phyloP scores from a whole-genome alignment of 1,284 basidiomycete genomes.

The Pseudozyma sp. region DNA sequence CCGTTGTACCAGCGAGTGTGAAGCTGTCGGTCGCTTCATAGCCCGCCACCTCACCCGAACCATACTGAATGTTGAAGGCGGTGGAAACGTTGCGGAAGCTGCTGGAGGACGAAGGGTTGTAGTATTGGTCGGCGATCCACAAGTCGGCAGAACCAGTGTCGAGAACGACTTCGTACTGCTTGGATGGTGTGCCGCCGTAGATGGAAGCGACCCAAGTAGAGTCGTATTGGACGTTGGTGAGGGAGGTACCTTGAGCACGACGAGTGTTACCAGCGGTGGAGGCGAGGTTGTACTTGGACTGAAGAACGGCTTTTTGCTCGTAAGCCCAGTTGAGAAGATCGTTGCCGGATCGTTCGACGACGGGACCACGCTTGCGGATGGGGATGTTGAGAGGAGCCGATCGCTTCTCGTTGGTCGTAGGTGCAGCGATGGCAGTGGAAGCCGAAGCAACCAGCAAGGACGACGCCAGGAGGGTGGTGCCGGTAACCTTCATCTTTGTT shows the following conservation, averaged over 20 bases:
- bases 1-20: slow-evolving; percentile 37
- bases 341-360: slow-evolving; percentile 27
- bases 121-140: slow-evolving; percentile 36
- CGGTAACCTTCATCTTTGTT: slow-evolving; percentile 31
- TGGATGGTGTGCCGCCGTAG: slow-evolving; percentile 42
- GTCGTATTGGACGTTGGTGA: slow-evolving; percentile 57
- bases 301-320: slow-evolving; percentile 46
- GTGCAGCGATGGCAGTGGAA: slow-evolving; percentile 25
- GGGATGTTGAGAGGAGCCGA: slow-evolving; percentile 27
- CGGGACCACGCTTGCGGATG: slow-evolving; percentile 32
- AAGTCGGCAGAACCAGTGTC: slow-evolving; percentile 60
- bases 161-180: slow-evolving; percentile 44
- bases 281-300: slow-evolving; percentile 50
- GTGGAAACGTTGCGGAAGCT: slow-evolving; percentile 37
- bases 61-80: slow-evolving; percentile 50
- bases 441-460: slow-evolving; percentile 33
- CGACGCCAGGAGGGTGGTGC: slow-evolving; percentile 27
- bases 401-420: slow-evolving; percentile 3
- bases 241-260: slow-evolving; percentile 15
- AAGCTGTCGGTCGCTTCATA: slow-evolving; percentile 42
- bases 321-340: slow-evolving; percentile 54
- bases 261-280: slow-evolving; percentile 14
- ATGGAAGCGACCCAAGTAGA: slow-evolving; percentile 50
- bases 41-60: slow-evolving; percentile 46
- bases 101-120: slow-evolving; percentile 26